Percentiles rank a stretch among this genome's conserved stretches.
phyloP scores from a whole-genome alignment of 305 asterid species.

The Fraxinus angustifolia region DNA sequence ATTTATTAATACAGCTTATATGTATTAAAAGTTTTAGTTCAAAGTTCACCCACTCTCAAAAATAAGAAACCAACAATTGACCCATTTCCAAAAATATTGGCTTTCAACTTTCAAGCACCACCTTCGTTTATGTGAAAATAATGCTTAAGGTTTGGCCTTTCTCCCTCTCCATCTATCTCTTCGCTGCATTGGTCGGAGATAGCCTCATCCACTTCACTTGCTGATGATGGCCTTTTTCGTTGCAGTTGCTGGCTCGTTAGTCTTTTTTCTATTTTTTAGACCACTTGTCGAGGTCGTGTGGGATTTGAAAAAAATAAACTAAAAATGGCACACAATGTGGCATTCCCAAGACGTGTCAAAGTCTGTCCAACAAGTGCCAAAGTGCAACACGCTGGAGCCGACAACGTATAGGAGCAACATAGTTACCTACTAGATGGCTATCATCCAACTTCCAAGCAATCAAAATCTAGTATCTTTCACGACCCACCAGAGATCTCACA shows the following conservation, averaged over 20 bases:
- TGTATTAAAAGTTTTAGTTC: not conserved
- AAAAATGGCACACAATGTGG: not conserved
- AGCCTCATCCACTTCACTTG: not conserved
- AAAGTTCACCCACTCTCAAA: not conserved
- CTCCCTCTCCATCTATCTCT: not conserved
- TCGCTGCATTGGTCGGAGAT: not conserved
- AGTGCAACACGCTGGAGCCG: not conserved
- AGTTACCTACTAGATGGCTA: not conserved
- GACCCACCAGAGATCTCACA: not conserved
- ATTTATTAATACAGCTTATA: not conserved
- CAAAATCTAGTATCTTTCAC: not conserved
- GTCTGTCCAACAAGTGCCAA: not conserved
- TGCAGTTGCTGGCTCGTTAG: not conserved
- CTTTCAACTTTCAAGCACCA: not conserved
- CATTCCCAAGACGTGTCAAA: not conserved
- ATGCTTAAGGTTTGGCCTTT: not conserved
- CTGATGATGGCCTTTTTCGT: not conserved
- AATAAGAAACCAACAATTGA: not conserved
- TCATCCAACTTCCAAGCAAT: not conserved
- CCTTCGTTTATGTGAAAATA: not conserved
- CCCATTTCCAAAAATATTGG: not conserved
- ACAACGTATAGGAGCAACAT: not conserved
- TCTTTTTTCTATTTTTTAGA: not conserved
- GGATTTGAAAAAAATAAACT: not conserved
- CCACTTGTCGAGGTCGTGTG: not conserved